These are phyloP conservation scores for Linnemannia hyalina DNA, from an alignment of 192 early-diverging fungal species.

Conservation along the genomic window DNA sequence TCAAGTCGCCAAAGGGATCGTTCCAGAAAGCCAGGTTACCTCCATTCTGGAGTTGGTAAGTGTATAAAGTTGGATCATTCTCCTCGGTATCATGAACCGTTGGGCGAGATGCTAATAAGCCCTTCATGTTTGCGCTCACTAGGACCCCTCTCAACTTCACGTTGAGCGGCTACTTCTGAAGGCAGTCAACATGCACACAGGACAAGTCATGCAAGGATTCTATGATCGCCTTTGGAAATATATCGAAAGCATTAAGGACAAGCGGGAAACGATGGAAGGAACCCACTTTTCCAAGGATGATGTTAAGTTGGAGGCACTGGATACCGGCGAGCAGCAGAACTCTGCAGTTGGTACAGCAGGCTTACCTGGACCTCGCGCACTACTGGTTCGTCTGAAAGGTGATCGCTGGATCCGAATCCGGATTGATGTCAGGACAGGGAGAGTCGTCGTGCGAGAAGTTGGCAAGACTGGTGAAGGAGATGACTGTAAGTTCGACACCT, in stretches of 20 bases:
- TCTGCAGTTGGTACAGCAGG: neutral
- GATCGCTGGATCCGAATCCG: slow-evolving; percentile 63
- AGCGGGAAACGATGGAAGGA: slow-evolving; percentile 41
- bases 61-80: too few relatives aligned
- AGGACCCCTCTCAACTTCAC: slow-evolving; percentile 61
- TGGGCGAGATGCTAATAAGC: neutral
- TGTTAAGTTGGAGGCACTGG: slow-evolving; percentile 24
- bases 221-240: slow-evolving; percentile 56
- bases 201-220: slow-evolving; percentile 62
- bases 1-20: slow-evolving; percentile 38
- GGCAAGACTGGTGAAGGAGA: slow-evolving; percentile 59
- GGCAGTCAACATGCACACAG: slow-evolving; percentile 57
- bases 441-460: slow-evolving; percentile 58
- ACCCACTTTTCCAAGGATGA: slow-evolving; percentile 29
- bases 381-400: slow-evolving; percentile 60
- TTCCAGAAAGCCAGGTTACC: slow-evolving; percentile 13
- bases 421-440: slow-evolving; percentile 63
- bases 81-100: too few relatives aligned
- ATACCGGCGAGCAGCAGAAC: slow-evolving; percentile 28
- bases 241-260: slow-evolving; percentile 43
- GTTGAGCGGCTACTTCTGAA: slow-evolving; percentile 59
- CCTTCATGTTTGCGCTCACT: neutral
- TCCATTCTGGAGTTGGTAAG: slow-evolving; percentile 42
- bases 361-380: slow-evolving; percentile 22
- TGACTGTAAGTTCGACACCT: slow-evolving; percentile 57